phyloP scores from a whole-genome alignment of 768 basidiomycete genomes.

The Kwoniella dendrophila region DNA sequence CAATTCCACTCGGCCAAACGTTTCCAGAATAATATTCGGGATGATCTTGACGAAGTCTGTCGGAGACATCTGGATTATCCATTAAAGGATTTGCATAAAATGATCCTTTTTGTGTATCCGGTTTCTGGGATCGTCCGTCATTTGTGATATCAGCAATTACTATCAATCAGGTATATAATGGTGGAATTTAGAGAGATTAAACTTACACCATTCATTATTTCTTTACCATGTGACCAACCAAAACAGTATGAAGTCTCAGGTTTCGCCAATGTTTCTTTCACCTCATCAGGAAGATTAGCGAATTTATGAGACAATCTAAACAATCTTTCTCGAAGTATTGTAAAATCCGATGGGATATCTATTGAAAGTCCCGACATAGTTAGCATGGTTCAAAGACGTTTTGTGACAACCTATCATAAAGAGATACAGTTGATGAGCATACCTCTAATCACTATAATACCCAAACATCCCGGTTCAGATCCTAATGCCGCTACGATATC shows the following conservation, averaged over 20 bases:
- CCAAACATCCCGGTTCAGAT: slow-evolving; percentile 45
- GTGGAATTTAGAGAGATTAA: background rate
- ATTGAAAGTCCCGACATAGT: slow-evolving; percentile 25
- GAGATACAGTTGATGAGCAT: slow-evolving; percentile 16
- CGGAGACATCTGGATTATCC: slow-evolving; percentile 67
- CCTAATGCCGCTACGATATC: slow-evolving; percentile 41
- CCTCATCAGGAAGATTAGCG: slow-evolving; percentile 67
- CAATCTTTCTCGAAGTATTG: slow-evolving; percentile 67
- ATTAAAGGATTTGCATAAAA: slow-evolving; percentile 85
- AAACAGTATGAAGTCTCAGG: slow-evolving; percentile 79
- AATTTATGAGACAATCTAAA: slow-evolving; percentile 76
- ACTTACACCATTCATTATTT: slow-evolving; percentile 85
- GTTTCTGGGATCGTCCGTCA: slow-evolving; percentile 26
- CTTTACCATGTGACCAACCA: slow-evolving; percentile 99
- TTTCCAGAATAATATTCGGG: slow-evolving; percentile 86
- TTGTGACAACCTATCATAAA: background rate
- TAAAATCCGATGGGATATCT: slow-evolving; percentile 74
- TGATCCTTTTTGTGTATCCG: slow-evolving; percentile 85
- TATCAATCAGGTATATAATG: background rate
- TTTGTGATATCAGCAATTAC: background rate
- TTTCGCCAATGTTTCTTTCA: slow-evolving; percentile 75
- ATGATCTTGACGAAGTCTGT: slow-evolving; percentile 63
- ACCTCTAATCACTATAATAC: slow-evolving; percentile 50
- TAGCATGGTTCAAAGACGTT: background rate
- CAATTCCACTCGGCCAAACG: slow-evolving; percentile 66